phyloP scores from a whole-genome alignment of 768 basidiomycete genomes.

The Mycena polygramma region DNA sequence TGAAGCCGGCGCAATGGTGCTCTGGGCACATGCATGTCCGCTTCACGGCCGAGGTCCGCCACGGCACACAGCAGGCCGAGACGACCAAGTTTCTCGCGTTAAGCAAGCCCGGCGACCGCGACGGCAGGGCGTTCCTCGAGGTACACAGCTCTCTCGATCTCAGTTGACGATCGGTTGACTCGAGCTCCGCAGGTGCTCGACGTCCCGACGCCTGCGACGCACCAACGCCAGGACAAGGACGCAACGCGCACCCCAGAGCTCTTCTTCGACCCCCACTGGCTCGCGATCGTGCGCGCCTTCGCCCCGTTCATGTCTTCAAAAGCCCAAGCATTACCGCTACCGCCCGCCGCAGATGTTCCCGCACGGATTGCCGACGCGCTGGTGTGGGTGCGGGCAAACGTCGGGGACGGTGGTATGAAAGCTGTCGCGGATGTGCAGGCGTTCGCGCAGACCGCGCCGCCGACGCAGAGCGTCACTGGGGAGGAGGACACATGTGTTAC shows the following conservation, averaged over 20 bases:
- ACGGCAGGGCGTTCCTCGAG: constrained; percentile 83
- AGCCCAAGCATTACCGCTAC: constrained; percentile 67
- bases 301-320: constrained; percentile 79
- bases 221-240: constrained; percentile 29
- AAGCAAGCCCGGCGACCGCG: constrained; percentile 81
- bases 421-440: constrained; percentile 69
- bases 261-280: constrained; percentile 91
- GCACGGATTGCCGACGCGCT: constrained; percentile 70
- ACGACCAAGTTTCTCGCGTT: constrained; percentile 84
- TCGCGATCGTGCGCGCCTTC: constrained; percentile 92
- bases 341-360: constrained; percentile 65
- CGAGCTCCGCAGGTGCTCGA: constrained; percentile 72
- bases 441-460: constrained; percentile 64
- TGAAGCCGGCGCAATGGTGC: constrained; percentile 60
- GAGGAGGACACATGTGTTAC: constrained; percentile 49
- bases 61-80: constrained; percentile 42
- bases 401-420: constrained; percentile 55
- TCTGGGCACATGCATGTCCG: constrained; percentile 68
- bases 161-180: background rate
- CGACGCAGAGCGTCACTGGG: constrained; percentile 67
- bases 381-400: constrained; percentile 76
- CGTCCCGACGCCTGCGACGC: constrained; percentile 49
- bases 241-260: constrained; percentile 52
- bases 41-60: constrained; percentile 77
- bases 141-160: constrained; percentile 51